phyloP scores from a whole-genome alignment of 768 basidiomycete genomes.

The Termitomyces sp. region DNA sequence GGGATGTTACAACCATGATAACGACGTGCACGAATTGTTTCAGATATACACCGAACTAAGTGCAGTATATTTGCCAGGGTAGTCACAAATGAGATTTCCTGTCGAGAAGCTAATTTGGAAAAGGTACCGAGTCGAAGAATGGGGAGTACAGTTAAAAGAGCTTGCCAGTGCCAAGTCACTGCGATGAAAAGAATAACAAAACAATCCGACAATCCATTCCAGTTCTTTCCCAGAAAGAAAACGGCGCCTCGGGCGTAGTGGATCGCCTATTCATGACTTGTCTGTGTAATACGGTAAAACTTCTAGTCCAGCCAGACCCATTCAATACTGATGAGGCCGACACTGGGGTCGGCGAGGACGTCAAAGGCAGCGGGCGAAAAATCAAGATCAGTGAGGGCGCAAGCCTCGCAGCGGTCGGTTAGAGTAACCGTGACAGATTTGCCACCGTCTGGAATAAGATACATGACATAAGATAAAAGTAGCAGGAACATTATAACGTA shows the following conservation, averaged over 20 bases:
- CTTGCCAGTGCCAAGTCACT: too few relatives aligned
- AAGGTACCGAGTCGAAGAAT: too few relatives aligned
- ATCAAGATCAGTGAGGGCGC: conserved; percentile 51
- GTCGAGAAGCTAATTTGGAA: too few relatives aligned
- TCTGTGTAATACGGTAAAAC: neutral
- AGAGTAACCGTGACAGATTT: conserved; percentile 44
- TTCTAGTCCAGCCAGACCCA: conserved; percentile 41
- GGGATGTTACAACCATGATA: too few relatives aligned
- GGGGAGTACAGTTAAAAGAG: too few relatives aligned
- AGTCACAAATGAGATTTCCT: too few relatives aligned
- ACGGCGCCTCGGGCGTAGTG: conserved; percentile 26
- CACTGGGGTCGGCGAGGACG: conserved; percentile 32
- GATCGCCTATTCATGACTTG: conserved; percentile 13
- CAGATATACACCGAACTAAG: neutral
- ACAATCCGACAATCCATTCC: conserved; percentile 8
- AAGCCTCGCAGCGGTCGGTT: conserved; percentile 63
- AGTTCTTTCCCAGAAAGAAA: conserved; percentile 15
- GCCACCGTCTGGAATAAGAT: conserved; percentile 40
- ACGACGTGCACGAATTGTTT: neutral
- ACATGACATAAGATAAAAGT: neutral
- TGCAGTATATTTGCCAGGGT: too few relatives aligned
- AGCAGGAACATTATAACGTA: conserved; percentile 27
- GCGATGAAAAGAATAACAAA: conserved; percentile 10
- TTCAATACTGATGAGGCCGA: conserved; percentile 46
- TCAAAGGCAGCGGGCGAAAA: conserved; percentile 59